phyloP scores from a whole-genome alignment of 192 early-diverging fungal genomes.

The Bifiguratus adelaidae region DNA sequence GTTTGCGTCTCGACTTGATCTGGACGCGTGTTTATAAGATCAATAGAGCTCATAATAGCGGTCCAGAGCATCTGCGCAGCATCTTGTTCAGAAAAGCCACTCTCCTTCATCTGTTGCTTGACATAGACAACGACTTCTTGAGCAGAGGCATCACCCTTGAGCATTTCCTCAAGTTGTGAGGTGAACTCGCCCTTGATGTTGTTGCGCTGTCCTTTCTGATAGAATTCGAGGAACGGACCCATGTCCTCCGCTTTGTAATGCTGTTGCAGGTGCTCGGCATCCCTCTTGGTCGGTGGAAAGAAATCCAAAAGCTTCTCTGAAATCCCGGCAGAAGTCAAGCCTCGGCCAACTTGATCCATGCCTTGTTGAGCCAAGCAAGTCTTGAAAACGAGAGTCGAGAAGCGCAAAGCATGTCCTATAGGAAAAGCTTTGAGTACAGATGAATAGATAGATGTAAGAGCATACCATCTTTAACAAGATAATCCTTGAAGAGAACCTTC shows the following conservation, averaged over 20 bases:
- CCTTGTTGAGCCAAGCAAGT: conserved; percentile 66
- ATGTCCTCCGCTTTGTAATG: conserved; percentile 93
- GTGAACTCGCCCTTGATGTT: conserved; percentile 56
- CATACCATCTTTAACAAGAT: conserved; percentile 85
- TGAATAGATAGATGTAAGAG: background rate
- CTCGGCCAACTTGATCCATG: conserved; percentile 65
- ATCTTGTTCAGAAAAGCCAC: conserved; percentile 68
- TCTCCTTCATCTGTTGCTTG: conserved; percentile 53
- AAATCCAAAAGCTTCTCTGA: conserved; percentile 74
- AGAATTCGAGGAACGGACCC: conserved; percentile 77
- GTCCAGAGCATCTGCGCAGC: conserved; percentile 74
- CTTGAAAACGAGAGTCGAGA: conserved; percentile 75
- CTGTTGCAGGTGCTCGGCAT: conserved; percentile 76
- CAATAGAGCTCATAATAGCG: conserved; percentile 64
- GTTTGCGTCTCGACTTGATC: conserved; percentile 80
- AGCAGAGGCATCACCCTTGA: conserved; percentile 38
- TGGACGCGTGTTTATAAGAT: conserved; percentile 60
- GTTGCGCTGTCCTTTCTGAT: conserved; percentile 59
- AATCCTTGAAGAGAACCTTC: conserved; percentile 76
- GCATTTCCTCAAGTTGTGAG: conserved; percentile 41
- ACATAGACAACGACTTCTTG: conserved; percentile 48
- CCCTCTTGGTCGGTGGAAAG: conserved; percentile 86
- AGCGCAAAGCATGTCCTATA: conserved; percentile 66
- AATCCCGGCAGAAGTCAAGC: conserved; percentile 59
- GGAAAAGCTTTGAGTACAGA: background rate